Evolutionary conservation across 768 basidiomycete genomes (phyloP), one percentile per base, ranked within the genome.

Genomic region (Leccinum rimulosum): DNA sequence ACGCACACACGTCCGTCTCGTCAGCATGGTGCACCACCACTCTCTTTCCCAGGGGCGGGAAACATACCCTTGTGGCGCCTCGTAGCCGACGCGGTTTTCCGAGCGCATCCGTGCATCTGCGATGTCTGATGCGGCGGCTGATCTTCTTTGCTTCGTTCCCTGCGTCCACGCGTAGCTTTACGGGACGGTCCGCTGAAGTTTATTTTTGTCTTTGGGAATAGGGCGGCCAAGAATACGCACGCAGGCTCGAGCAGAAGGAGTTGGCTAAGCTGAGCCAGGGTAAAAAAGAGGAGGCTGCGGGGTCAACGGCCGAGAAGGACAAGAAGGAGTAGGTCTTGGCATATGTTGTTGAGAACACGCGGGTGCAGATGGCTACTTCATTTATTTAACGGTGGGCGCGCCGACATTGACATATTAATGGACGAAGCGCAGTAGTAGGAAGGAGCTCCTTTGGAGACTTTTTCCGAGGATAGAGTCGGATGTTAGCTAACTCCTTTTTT

Each of bases 181-280:
- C 62, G 55, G 54, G 51, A 31, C 43, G 12, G 25, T 54, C 35
- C 33, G 51, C 64, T 64, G 45, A 66, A 0, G 7, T 12, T 49
- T 59, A 57, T 50, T 61, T 61, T 58, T 56, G 62, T 50, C 61
- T 61, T 57, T 56, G 62, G 60, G 50, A n/a, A 55, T 75, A 95
- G 87, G 87, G 84, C 56, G 93, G 93, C 22, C 92, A 95, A 69
- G 93, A 92, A 76, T 95, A 89, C 68, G 90, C 89, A 30, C 79
- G 77, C 59, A 84, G 88, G 30, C 62, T 76, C 51, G 90, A 90
- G 66, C 80, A 70, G 59, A 73, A 64, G 63, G 79, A 78, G 55
- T 64, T 77, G 61, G 70, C 68, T 28, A 73, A 67, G 52, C 47
- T 79, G 28, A 74, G 80, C 45, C 78, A 75, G 61, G 79, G 76